A percentile compares a stretch with the other conserved stretches of the same genome.
Conservation (phyloP, 768 basidiomycete genomes). For the Cystobasidium onofrii region DNA sequence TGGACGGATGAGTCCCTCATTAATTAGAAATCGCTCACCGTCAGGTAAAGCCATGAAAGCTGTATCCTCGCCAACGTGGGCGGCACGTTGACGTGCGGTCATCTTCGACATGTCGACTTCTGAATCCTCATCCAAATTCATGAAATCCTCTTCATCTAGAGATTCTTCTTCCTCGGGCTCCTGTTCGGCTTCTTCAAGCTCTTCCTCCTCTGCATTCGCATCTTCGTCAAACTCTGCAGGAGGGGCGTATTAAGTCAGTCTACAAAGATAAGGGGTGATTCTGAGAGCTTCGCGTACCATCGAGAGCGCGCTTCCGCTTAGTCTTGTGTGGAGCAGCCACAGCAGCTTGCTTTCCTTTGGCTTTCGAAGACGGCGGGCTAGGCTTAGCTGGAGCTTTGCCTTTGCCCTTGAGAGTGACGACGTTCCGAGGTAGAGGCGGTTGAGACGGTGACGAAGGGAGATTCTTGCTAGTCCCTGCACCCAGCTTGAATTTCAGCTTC, state of each 20-base stretch:
- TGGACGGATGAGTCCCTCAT: neutral
- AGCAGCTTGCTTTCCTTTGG: neutral
- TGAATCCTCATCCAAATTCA: neutral
- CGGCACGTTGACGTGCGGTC: constrained; percentile 42
- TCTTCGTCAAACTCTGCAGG: constrained; percentile 1
- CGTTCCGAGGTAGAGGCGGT: neutral
- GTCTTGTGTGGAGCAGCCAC: neutral
- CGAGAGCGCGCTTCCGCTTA: neutral
- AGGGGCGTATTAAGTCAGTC: neutral
- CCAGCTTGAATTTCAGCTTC: constrained; percentile 7
- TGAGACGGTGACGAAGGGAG: neutral
- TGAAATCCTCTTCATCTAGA: constrained; percentile 19
- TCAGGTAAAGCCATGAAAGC: constrained; percentile 39
- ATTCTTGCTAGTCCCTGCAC: neutral
- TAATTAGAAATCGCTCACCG: constrained; percentile 21
- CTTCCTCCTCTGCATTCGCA: constrained; percentile 1
- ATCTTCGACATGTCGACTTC: constrained; percentile 33
- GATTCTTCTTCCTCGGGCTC: neutral
- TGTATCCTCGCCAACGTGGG: constrained; percentile 38
- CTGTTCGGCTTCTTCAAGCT: neutral
- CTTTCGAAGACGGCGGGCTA: neutral
- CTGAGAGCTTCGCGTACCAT: neutral
- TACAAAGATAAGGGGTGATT: neutral
- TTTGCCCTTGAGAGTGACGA: constrained; percentile 4
- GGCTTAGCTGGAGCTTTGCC: neutral